These are phyloP conservation scores for Phytophthora meadii DNA, from an alignment of 352 stramenopile species.

Conservation along the genomic window DNA sequence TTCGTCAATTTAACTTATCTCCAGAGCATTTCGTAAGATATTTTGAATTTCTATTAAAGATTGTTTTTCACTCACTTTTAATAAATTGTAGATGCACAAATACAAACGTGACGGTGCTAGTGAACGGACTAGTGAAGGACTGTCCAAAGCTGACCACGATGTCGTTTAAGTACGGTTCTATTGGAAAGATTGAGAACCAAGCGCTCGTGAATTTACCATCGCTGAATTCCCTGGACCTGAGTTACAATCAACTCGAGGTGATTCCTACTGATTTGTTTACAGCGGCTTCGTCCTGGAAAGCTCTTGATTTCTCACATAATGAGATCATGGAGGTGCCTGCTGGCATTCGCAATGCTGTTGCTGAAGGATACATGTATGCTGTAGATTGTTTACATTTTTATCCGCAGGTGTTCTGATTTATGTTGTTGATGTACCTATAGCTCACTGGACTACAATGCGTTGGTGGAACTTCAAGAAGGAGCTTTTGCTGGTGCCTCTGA, in stretches of 20 bases:
- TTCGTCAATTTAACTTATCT: conserved; percentile 56
- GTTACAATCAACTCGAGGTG: conserved; percentile 54
- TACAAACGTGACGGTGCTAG: conserved; percentile 49
- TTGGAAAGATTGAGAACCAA: conserved; percentile 51
- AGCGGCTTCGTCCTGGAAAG: conserved; percentile 58
- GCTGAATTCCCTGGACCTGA: conserved; percentile 65
- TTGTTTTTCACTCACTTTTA: neutral
- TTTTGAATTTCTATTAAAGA: neutral
- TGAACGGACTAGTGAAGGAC: conserved; percentile 36
- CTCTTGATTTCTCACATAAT: conserved; percentile 65
- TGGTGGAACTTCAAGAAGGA: conserved; percentile 58
- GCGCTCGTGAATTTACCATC: conserved; percentile 58
- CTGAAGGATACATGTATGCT: conserved; percentile 65
- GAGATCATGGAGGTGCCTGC: conserved; percentile 44
- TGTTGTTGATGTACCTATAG: conserved; percentile 26
- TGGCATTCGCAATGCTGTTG: conserved; percentile 45
- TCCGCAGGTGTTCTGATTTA: conserved; percentile 4
- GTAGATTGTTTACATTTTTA: neutral
- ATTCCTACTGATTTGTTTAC: conserved; percentile 51
- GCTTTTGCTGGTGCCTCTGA: conserved; percentile 51
- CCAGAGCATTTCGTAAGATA: conserved; percentile 51
- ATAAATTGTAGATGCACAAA: conserved; percentile 41
- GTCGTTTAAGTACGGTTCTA: conserved; percentile 53
- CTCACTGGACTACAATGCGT: conserved; percentile 68
- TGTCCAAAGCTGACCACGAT: conserved; percentile 50